Evolutionary conservation across 2,329 filamentous ascomycete species (phyloP).

Genomic region (Pseudogymnoascus sp.): DNA sequence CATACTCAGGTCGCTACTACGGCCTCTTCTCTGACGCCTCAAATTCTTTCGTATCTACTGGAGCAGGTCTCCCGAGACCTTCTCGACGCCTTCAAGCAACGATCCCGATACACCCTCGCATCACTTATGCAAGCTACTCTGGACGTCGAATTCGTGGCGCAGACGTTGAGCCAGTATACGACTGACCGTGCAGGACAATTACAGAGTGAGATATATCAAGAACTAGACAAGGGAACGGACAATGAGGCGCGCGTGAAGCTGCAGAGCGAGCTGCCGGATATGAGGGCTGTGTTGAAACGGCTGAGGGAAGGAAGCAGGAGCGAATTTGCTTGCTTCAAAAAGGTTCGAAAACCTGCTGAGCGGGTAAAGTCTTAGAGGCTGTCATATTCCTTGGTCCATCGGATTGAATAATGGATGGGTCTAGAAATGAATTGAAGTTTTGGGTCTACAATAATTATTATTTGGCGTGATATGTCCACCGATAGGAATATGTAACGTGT

Average conservation of each 20-base stretch:
- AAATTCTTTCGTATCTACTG: conserved; percentile 79
- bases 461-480: background rate
- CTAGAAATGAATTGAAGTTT: background rate
- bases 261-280: conserved; percentile 80
- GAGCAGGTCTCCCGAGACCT: conserved; percentile 73
- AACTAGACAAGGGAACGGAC: conserved; percentile 81
- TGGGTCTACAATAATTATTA: background rate
- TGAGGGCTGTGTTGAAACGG: conserved; percentile 79
- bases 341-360: conserved; percentile 27
- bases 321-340: conserved; percentile 81
- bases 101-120: conserved; percentile 61
- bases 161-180: conserved; percentile 84
- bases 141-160: conserved; percentile 92
- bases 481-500: background rate
- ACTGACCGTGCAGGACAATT: conserved; percentile 72
- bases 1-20: conserved; percentile 85
- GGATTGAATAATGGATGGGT: background rate
- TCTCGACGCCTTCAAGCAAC: conserved; percentile 67
- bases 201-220: conserved; percentile 86
- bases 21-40: conserved; percentile 63
- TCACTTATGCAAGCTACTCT: conserved; percentile 94
- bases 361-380: background rate
- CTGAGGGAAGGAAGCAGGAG: conserved; percentile 72
- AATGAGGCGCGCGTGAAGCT: conserved; percentile 72
- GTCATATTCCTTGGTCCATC: background rate